Evolutionary conservation across 768 basidiomycete genomes (phyloP), one percentile per base, ranked within the genome.

Genomic region (Boletus edulis): DNA sequence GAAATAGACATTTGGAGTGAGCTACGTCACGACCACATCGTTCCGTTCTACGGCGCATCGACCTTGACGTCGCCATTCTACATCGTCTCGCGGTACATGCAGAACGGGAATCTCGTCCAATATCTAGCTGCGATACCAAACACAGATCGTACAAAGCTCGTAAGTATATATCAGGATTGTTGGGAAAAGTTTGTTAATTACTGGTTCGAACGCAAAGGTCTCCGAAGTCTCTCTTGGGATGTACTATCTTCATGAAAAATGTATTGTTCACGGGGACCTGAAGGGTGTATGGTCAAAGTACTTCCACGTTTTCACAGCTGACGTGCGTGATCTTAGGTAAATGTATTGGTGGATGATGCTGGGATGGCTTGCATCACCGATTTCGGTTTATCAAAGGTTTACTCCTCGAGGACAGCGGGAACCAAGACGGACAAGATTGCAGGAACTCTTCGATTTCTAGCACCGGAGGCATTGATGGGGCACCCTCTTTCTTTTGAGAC

Each of bases 301-400:
- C 27, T 31, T 1, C 11, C 3, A 27, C 39, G n/a, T 35, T 24
- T 18, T 18, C 41, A 14, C 18, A 9, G 9, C 50, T 51, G 15
- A 40, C 5, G 13, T 7, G 1, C 22, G 2, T 7, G 15, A 10
- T 39, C 35, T 14, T 9, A 74, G 73, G 60, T 62, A 3, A 74
- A 73, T 41, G 63, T 74, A 7, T 55, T 74, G 7, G 62, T 74
- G 27, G 64, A 69, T 41, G 72, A 73, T 57, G 48, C 58, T 6
- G 58, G 59, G 15, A 62, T 69, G 18, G 72, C 69, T 5, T 57
- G 67, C 45, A 58, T 74, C 27, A 62, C 71, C 18, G 69, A 74
- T 46, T 74, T 74, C 49, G 73, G 73, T 22, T 58, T 74, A 11
- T 65, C 72, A 0, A 61, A 65, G 17, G 57, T 71, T 20, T 48